phyloP scores from a whole-genome alignment of 345 rosid species.

The Orychophragmus violaceus region DNA sequence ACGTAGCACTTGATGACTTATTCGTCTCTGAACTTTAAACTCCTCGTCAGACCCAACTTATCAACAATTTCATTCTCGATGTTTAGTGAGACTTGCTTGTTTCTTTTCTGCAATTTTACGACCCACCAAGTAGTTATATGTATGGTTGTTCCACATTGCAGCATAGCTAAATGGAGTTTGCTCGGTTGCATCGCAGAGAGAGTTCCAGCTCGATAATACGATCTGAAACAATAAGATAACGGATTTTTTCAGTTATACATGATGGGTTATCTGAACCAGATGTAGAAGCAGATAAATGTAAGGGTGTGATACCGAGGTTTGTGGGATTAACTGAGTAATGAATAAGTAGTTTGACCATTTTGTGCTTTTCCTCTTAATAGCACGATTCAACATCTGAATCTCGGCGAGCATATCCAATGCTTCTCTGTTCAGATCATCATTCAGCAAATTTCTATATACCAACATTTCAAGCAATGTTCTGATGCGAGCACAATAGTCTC shows the following conservation, averaged over 20 bases:
- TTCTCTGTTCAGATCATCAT: conserved; percentile 40
- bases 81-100: conserved; percentile 56
- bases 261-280: conserved; percentile 35
- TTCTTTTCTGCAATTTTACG: conserved; percentile 57
- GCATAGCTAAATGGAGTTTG: conserved; percentile 63
- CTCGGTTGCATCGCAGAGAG: conserved; percentile 48
- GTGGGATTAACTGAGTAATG: conserved; percentile 30
- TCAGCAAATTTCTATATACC: conserved; percentile 42
- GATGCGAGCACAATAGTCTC: conserved; percentile 57
- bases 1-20: conserved; percentile 44
- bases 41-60: conserved; percentile 18
- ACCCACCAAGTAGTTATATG: conserved; percentile 57
- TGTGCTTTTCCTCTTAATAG: conserved; percentile 60
- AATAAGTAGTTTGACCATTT: conserved; percentile 62
- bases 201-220: conserved; percentile 61
- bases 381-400: conserved; percentile 63
- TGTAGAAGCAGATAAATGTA: conserved; percentile 78
- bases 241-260: background rate
- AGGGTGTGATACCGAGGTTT: conserved; percentile 72
- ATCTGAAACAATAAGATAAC: conserved; percentile 35
- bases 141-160: conserved; percentile 49
- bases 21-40: conserved; percentile 10
- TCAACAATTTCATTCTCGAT: conserved; percentile 38
- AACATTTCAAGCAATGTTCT: conserved; percentile 54
- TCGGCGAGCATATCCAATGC: conserved; percentile 47